These are phyloP conservation scores for Boletus pseudo-olivaceus DNA, from an alignment of 768 basidiomycete species.

Conservation along the genomic window DNA sequence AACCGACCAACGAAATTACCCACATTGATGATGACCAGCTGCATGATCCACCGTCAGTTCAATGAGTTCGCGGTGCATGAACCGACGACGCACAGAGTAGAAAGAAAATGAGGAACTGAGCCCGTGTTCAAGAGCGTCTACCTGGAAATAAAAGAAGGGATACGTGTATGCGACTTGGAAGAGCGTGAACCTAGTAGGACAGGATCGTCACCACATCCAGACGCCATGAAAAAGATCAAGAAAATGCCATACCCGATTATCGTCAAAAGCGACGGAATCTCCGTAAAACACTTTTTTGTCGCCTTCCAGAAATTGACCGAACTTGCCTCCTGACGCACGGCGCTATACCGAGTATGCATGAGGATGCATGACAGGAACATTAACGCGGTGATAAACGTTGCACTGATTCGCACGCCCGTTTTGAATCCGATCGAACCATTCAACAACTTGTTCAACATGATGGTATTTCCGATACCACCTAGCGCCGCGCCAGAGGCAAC, in stretches of 20 bases:
- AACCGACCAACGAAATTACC: conserved; percentile 48
- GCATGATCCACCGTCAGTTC: not conserved
- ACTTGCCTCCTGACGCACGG: not conserved
- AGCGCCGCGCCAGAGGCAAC: conserved; percentile 46
- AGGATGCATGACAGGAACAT: conserved; percentile 37
- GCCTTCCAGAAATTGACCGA: conserved; percentile 17
- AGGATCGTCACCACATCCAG: not conserved
- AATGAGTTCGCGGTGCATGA: not conserved
- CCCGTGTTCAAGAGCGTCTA: conserved; percentile 46
- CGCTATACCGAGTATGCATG: conserved; percentile 34
- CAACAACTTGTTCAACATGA: conserved; percentile 50
- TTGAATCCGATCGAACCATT: conserved; percentile 46
- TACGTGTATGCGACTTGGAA: conserved; percentile 35
- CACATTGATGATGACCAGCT: conserved; percentile 54
- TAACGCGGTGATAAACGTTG: conserved; percentile 35
- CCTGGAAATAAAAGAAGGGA: too few species aligned
- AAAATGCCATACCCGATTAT: conserved; percentile 19
- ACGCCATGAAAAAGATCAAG: conserved; percentile 1
- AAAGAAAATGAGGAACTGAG: conserved; percentile 46
- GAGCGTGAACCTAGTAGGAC: conserved; percentile 20
- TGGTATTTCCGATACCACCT: conserved; percentile 55
- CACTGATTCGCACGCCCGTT: conserved; percentile 38
- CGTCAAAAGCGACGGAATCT: conserved; percentile 25
- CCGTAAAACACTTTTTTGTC: conserved; percentile 18
- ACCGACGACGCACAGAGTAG: conserved; percentile 41